Conservation (phyloP, 192 early-diverging fungal genomes). For the Piromyces sp. region DNA sequence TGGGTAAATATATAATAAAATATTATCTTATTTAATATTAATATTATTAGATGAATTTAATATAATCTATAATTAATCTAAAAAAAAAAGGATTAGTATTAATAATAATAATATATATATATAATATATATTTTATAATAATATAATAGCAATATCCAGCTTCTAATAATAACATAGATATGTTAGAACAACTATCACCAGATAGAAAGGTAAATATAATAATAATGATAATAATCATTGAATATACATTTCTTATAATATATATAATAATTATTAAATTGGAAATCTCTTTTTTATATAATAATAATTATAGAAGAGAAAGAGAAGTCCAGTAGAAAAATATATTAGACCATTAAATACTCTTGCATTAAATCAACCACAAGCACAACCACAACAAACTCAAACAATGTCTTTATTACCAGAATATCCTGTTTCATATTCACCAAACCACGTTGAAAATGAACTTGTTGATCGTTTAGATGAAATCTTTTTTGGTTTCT, state of each 20-base stretch:
- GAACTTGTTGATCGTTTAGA: constrained; percentile 29
- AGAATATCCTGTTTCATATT: background rate
- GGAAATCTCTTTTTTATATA: too few relatives aligned
- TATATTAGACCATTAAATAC: background rate
- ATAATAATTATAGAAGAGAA: background rate
- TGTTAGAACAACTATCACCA: background rate
- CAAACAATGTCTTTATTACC: background rate
- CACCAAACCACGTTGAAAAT: background rate
- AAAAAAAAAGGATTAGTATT: too few relatives aligned
- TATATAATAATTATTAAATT: too few relatives aligned
- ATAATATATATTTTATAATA: too few relatives aligned
- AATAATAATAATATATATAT: too few relatives aligned
- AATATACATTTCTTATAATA: too few relatives aligned
- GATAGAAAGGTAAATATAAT: background rate
- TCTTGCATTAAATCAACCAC: background rate
- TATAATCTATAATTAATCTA: too few relatives aligned
- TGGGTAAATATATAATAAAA: background rate
- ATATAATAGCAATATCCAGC: background rate
- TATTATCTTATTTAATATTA: too few relatives aligned
- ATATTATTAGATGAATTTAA: too few relatives aligned
- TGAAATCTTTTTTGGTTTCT: constrained; percentile 47
- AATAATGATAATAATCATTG: too few relatives aligned
- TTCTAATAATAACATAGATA: background rate
- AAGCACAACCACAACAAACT: background rate
- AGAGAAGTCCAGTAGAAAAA: background rate